Percentiles rank a stretch among this genome's conserved stretches.
These are phyloP conservation scores for Talaromyces albobiverticillius DNA, from an alignment of 2,329 filamentous ascomycete species.

Conservation along the genomic window DNA sequence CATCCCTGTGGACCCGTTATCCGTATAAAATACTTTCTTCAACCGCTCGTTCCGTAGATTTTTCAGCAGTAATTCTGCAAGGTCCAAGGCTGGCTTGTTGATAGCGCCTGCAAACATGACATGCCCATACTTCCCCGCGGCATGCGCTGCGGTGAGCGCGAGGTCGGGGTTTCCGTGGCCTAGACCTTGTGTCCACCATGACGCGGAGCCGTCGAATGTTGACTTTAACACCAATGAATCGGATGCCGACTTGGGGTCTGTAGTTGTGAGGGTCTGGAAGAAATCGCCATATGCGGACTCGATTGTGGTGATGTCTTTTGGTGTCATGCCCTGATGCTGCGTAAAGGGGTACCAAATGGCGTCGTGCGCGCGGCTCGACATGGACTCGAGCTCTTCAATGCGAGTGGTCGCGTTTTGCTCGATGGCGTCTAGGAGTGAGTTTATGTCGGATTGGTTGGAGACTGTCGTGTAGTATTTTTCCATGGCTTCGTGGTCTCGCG, in stretches of 20 bases:
- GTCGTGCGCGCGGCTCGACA: conserved; percentile 60
- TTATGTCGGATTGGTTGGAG: conserved; percentile 39
- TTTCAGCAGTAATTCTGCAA: conserved; percentile 64
- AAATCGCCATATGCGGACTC: conserved; percentile 78
- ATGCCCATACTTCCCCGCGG: conserved; percentile 79
- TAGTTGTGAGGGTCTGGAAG: conserved; percentile 62
- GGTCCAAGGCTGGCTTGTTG: conserved; percentile 70
- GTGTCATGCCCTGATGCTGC: conserved; percentile 65
- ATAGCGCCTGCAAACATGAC: conserved; percentile 82
- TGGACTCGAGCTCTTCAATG: conserved; percentile 57
- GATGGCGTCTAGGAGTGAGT: conserved; percentile 51
- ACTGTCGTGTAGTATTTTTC: conserved; percentile 59
- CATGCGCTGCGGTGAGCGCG: conserved; percentile 72
- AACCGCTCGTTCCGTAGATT: conserved; percentile 63
- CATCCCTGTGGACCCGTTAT: conserved; percentile 79
- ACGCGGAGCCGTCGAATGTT: conserved; percentile 79
- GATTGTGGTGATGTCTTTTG: conserved; percentile 67
- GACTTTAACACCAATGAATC: conserved; percentile 50
- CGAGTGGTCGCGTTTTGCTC: conserved; percentile 54
- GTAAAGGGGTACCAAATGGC: conserved; percentile 86
- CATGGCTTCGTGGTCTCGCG: conserved; percentile 59
- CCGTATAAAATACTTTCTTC: conserved; percentile 73
- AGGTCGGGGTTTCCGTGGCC: conserved; percentile 73
- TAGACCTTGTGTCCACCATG: conserved; percentile 88
- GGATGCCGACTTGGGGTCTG: conserved; percentile 19